Percentiles rank a stretch among this genome's conserved stretches.
These are phyloP conservation scores for Fusarium chaquense DNA, from an alignment of 2,329 filamentous ascomycete species.

Conservation along the genomic window DNA sequence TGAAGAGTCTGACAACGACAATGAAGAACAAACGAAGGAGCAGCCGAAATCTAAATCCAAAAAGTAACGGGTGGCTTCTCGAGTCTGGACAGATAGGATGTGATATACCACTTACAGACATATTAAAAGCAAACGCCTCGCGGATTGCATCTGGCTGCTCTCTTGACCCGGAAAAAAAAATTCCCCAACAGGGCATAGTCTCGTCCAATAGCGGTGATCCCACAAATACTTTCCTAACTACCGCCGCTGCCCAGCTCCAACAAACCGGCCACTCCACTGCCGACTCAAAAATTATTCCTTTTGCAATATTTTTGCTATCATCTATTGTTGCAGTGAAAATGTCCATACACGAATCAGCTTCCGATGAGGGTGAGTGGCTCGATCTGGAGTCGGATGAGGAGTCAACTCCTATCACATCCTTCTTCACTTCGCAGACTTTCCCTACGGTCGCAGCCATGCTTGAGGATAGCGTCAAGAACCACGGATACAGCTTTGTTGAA, in stretches of 20 bases:
- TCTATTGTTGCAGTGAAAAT: conserved; percentile 52
- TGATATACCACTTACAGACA: conserved; percentile 49
- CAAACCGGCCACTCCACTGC: conserved; percentile 15
- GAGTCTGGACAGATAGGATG: conserved; percentile 14
- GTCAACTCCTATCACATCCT: conserved; percentile 70
- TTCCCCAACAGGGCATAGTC: conserved; percentile 47
- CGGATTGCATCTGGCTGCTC: conserved; percentile 46
- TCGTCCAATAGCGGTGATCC: conserved; percentile 54
- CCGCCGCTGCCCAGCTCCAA: conserved; percentile 12
- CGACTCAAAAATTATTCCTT: conserved; percentile 49
- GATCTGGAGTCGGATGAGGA: conserved; percentile 73
- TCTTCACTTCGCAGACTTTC: conserved; percentile 76
- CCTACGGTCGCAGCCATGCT: conserved; percentile 74
- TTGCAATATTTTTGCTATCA: conserved; percentile 47
- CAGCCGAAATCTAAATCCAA: conserved; percentile 6
- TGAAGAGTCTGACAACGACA: conserved; percentile 10
- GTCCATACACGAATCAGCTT: conserved; percentile 49
- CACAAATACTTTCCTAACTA: conserved; percentile 43
- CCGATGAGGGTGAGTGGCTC: conserved; percentile 63
- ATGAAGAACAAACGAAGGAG: conserved; percentile 2
- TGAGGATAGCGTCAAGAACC: conserved; percentile 73
- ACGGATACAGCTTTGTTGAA: conserved; percentile 74
- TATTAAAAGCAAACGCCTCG: conserved; percentile 45
- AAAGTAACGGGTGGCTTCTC: conserved; percentile 2
- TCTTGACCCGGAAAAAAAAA: conserved; percentile 39